Evolutionary conservation across 305 asterid genomes (phyloP), one percentile per base, ranked within the genome.

Genomic region (Solanum hybrid): DNA sequence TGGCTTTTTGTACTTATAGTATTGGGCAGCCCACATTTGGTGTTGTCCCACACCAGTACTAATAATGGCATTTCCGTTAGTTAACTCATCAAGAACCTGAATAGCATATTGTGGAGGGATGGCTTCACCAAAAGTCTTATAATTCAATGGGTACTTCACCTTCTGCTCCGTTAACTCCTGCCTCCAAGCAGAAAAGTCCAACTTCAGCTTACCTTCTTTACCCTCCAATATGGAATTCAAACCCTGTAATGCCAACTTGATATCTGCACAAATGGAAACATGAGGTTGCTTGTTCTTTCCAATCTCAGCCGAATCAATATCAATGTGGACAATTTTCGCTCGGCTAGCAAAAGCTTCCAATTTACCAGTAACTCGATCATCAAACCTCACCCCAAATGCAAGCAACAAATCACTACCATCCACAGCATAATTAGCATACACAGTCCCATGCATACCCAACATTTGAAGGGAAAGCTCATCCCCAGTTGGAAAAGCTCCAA

Each of bases 371-470:
- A 92, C 94, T 24, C 94, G 92, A 81, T 91, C 92, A 75, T 94
- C 94, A 24, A 93, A 93, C 89, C 95, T 89, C 36, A 92, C 94
- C 8, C 95, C 95, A 90, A 93, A 92, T 15, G 94, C 95, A 19
- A 93, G 92, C 89, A 93, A 91, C 87, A 93, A 89, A 89, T 93
- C 94, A 79, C 94, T 91, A 76, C 89, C 90, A 85, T 94, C 93
- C 82, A 94, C 93, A 0, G 94, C 93, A 88, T 93, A 94, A 80
- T 93, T 93, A 0, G 95, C 95, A 36, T 91, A 91, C 4, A 91
- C 94, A 22, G 94, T 92, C n/a, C 95, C 95, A 37, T 93, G 93
- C 93, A 93, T 91, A 51, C 95, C 95, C 69, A 93, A 89, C 94
- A 93, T 93, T 76, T 91, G 93, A 71, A 93, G 80, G 0, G 95